Percentiles rank a stretch among this genome's conserved stretches.
Conservation (phyloP, 106 monocot species). For the Allium fistulosum region DNA sequence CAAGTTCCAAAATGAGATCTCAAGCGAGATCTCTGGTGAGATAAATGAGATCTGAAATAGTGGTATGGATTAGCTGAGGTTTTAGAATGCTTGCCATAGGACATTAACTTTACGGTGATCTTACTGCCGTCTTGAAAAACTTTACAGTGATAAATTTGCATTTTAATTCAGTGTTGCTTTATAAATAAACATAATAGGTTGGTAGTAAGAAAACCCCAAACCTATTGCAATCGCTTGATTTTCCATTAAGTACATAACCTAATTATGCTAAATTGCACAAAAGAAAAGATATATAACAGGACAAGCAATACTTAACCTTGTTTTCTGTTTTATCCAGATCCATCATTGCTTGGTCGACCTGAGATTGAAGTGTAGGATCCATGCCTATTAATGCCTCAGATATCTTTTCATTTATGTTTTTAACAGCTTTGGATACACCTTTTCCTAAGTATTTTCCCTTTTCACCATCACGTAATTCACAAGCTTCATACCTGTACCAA, state of each 20-base stretch:
- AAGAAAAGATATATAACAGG: background rate
- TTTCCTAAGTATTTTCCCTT: slow-evolving; percentile 75
- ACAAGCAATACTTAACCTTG: background rate
- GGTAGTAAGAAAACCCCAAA: background rate
- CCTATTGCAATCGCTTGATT: background rate
- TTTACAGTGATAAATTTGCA: no score
- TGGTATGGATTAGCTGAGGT: no score
- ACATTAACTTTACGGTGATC: no score
- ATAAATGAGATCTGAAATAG: no score
- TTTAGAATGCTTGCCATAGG: no score
- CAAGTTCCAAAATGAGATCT: no score
- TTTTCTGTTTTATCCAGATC: slow-evolving; percentile 14
- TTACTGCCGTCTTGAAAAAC: no score
- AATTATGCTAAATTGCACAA: background rate
- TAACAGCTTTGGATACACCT: slow-evolving; percentile 83
- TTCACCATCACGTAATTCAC: slow-evolving; percentile 76
- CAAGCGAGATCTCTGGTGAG: no score
- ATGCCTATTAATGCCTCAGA: slow-evolving; percentile 92
- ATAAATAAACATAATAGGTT: no score
- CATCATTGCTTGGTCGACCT: slow-evolving; percentile 34
- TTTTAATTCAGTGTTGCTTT: no score
- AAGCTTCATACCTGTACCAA: slow-evolving; percentile 44
- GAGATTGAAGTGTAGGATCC: slow-evolving; percentile 84
- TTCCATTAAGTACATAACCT: background rate
- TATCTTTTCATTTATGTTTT: slow-evolving; percentile 79